These are phyloP conservation scores for Blastomyces emzantsi DNA, from an alignment of 2,329 filamentous ascomycete species.

Conservation along the genomic window DNA sequence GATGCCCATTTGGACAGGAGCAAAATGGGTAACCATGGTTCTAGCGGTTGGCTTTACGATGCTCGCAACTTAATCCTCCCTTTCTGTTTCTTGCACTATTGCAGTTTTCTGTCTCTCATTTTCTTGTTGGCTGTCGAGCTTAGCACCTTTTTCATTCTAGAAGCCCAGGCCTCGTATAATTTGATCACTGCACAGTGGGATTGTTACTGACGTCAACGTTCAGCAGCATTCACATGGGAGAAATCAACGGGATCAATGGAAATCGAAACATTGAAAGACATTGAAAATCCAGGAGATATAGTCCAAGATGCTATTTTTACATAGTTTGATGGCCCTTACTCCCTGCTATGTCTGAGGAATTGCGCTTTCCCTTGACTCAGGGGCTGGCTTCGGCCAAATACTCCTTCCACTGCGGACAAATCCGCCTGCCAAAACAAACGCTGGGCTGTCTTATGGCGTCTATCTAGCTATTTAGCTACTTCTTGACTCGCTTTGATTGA, in stretches of 20 bases:
- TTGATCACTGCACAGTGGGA: background rate
- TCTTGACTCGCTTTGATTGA: background rate
- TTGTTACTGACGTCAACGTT: background rate
- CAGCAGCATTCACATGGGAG: background rate
- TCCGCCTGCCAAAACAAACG: background rate
- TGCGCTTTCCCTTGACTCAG: slow-evolving; percentile 2
- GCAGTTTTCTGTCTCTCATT: background rate
- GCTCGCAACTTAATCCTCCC: background rate
- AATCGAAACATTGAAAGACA: slow-evolving; percentile 1
- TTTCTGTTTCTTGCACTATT: background rate
- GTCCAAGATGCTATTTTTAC: background rate
- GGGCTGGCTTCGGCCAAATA: background rate
- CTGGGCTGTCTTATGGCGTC: background rate
- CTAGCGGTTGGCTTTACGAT: background rate
- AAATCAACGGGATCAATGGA: background rate
- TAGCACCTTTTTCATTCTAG: background rate
- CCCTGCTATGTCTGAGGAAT: background rate
- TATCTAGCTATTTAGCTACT: background rate
- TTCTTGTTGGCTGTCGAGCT: background rate
- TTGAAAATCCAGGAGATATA: background rate
- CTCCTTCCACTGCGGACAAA: background rate
- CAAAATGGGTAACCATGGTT: background rate
- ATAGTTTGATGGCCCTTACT: background rate
- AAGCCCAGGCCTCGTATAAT: background rate
- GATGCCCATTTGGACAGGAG: background rate